Base-by-base conservation (phyloP, 352 stramenopile genomes). In the Phytopythium chamaehyphon region DNA sequence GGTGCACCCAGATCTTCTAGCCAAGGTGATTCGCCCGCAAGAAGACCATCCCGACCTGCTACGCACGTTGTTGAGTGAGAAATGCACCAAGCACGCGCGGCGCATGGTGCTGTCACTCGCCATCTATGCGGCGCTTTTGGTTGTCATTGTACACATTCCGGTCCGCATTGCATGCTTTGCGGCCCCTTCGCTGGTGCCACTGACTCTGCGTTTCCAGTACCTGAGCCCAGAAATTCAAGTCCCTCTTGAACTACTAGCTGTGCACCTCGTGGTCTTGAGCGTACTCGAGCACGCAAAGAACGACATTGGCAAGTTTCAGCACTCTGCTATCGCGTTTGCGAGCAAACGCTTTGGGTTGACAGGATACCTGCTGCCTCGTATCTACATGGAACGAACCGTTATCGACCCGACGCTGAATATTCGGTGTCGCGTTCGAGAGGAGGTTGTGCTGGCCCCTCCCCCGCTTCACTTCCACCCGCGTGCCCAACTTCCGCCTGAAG, bases 11-110 rank as follows among this genome's bases (percentile, higher is more conserved):
- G 93, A 98, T 58, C 83, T 97, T 11, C 48, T 96, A 15, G 81
- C 83, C 26, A 91, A 88, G 53, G 66, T 86, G 14, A 93, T 94
- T 74, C 83, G 85, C n/a, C 85, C 85, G 6, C 96, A 99, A 76
- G 95, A 99, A 75, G 92, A 96, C 21, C 96, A 98, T 54, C 94
- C 95, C 9, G 96, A 99, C 66, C 68, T 99, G 35, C 73, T 99
- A 11, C 93, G 93, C 21, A 96, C 95, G 15, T 62, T 99, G 24
- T 59, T 99, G 63, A 91, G 96, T 61, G 96, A 99, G 62, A 93
- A 69, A 33, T 93, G 85, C 23, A 54, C 74, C 22, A 98, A 95
- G 54, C 96, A 99, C 54, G 83, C 88, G 15, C 93, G 95, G 50
- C 86, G 96, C 33, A 98, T 98, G 80, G 53, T 97, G 1, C 48